Percentiles rank a stretch among this genome's conserved stretches.
Evolutionary conservation across 169 alveolate genomes (phyloP).

Genomic region (Plasmodium gonderi): DNA sequence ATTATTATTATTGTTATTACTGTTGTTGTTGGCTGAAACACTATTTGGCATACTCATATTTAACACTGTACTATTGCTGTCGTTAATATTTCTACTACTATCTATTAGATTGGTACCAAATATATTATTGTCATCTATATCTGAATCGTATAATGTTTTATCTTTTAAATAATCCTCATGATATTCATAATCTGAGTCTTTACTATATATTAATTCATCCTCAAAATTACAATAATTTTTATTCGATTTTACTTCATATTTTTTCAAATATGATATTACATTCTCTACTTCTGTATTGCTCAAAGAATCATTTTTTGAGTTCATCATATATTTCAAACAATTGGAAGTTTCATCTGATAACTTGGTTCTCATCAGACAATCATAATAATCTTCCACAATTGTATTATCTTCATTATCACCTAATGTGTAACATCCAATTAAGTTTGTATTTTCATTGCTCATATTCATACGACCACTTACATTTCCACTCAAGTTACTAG

Average conservation of each 20-base stretch:
- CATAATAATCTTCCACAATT: slow-evolving; percentile 59
- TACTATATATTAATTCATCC: slow-evolving; percentile 2
- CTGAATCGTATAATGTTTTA: slow-evolving; percentile 58
- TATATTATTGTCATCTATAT: slow-evolving; percentile 29
- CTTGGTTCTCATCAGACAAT: slow-evolving; percentile 57
- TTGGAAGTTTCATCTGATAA: slow-evolving; percentile 32
- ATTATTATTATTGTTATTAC: not conserved
- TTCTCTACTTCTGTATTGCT: slow-evolving; percentile 54
- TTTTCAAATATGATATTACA: slow-evolving; percentile 42
- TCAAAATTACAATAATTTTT: slow-evolving; percentile 18
- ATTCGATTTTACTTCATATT: slow-evolving; percentile 42
- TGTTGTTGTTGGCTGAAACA: not conserved
- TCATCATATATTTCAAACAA: slow-evolving; percentile 53
- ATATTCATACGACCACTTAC: not conserved
- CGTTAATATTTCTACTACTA: not conserved
- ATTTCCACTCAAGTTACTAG: not conserved
- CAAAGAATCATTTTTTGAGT: not conserved
- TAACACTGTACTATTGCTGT: not conserved
- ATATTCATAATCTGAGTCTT: slow-evolving; percentile 40
- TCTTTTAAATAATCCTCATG: slow-evolving; percentile 64
- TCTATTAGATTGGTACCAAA: not conserved
- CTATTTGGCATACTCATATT: not conserved
- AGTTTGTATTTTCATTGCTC: not conserved
- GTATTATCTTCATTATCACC: slow-evolving; percentile 29
- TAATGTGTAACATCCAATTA: not conserved